Base-by-base conservation (phyloP, 352 stramenopile genomes). In the Phytophthora kernoviae region DNA sequence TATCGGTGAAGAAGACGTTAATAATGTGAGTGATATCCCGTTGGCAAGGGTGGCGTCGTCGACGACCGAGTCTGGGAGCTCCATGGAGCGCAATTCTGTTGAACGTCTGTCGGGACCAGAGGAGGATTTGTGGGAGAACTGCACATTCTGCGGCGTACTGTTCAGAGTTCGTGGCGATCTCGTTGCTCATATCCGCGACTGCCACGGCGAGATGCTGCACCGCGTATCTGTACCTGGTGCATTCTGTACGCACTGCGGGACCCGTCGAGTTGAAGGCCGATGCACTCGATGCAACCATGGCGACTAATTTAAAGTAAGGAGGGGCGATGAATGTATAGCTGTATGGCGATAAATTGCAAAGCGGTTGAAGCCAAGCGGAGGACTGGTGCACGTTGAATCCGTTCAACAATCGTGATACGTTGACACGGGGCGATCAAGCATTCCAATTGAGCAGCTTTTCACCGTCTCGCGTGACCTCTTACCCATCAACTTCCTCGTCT, bases 191-290 rank as follows among this genome's bases (percentile, higher is more conserved):
- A 84, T 88, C 43, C 70, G 73, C 11, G 76, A 88, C 43, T 58
- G 69, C 20, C 78, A 88, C 34, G 76, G 74, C 9, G 76, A 88
- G 49, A 82, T 79, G n/a, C 30, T 86, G 58, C 63, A 81, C 32
- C 78, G 74, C 15, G 65, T 66, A 57, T 77, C 73, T 3, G 53
- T 86, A 12, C 70, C 67, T 22, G 78, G 78, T 30, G 62, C 76
- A 4, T 88, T 84, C 55, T 88, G 78, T 57, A 70, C 70, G 10
- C 58, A 73, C 32, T 88, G 78, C 44, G 78, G 78, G 12, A 75
- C 65, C 21, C 71, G 72, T 18, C 70, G 62, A 30, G 60, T 73
- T 20, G 60, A 81, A 17, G 76, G 74, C 42, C 48, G 30, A 14
- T 88, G 78, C 44, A 64, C 75, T 41, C 69, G 73, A 11, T 88